These are phyloP conservation scores for Fusarium zealandicum DNA, from an alignment of 2,329 filamentous ascomycete species.

Conservation along the genomic window DNA sequence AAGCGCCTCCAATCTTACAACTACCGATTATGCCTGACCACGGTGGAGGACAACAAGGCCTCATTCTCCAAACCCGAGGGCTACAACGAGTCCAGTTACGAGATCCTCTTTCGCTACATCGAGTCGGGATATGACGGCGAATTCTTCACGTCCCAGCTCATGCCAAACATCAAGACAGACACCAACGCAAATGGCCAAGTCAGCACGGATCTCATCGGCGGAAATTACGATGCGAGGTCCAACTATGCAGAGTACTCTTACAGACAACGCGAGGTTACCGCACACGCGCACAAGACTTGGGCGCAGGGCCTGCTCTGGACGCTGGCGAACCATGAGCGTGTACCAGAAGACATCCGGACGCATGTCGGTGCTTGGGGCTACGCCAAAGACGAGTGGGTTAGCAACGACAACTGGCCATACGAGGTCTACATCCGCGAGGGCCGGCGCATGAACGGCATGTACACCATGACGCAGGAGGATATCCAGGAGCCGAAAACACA, in stretches of 20 bases:
- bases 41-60: conserved; percentile 7
- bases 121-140: conserved; percentile 24
- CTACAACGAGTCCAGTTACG: conserved; percentile 26
- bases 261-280: conserved; percentile 9
- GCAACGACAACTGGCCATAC: conserved; percentile 27
- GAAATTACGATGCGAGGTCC: conserved; percentile 14
- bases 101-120: conserved; percentile 29
- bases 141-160: conserved; percentile 28
- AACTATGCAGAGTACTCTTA: conserved; percentile 30
- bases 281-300: conserved; percentile 17
- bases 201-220: conserved; percentile 31
- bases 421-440: conserved; percentile 31
- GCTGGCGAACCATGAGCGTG: conserved; percentile 22
- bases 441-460: conserved; percentile 24
- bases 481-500: conserved; percentile 15
- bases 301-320: conserved; percentile 31
- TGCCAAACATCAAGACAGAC: conserved; percentile 33
- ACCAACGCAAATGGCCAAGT: conserved; percentile 26
- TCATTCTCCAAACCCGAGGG: conserved; percentile 28
- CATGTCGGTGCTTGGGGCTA: conserved; percentile 20
- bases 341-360: conserved; percentile 8
- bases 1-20: conserved; percentile 32
- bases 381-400: conserved; percentile 26
- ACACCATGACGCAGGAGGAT: conserved; percentile 27
- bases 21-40: conserved; percentile 28